These are phyloP conservation scores for barley (Hordeum vulgare) DNA, from an alignment of 176 grass and related monocot species.

Conservation along the genomic window MorexV3_pseudomolecules_assembly NC_058524.1:611648824-611649323, in stretches of 20 bases:
- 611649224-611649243: too few species aligned
- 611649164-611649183: background rate
- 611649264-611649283: background rate
- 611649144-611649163: background rate
- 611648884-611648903: conserved; percentile 29
- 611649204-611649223: background rate
- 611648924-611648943: background rate
- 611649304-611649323: background rate
- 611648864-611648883: conserved; percentile 78
- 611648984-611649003: too few species aligned
- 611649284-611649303: background rate
- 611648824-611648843: conserved; percentile 42
- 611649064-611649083: background rate
- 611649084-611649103: background rate
- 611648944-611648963: background rate
- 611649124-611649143: background rate
- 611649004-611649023: background rate
- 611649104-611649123: background rate
- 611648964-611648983: background rate
- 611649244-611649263: background rate
- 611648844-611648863: conserved; percentile 67
- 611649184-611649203: background rate
- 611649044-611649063: background rate
- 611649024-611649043: background rate
- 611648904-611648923: background rate